Evolutionary conservation across 2,329 filamentous ascomycete species (phyloP), one percentile per base, ranked within the genome.

Genomic region (Fusarium transvaalense): DNA sequence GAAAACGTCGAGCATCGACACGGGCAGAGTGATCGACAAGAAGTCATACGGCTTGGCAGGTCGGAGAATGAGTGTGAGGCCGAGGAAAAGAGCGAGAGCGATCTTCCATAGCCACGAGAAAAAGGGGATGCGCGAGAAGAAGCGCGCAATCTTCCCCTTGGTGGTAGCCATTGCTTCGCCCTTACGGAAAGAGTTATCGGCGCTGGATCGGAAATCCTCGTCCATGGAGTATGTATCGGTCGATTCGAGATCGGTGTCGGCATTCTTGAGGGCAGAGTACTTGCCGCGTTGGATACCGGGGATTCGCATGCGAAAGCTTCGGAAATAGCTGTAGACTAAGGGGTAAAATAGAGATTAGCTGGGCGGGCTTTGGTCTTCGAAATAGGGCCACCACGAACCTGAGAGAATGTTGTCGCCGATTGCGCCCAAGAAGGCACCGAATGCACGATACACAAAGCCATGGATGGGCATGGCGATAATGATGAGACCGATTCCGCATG

Each of bases 31-130:
- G 17, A 72, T 69, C 6, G 77, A 75, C 64, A 79, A 71, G 38
- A 76, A 72, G 48, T 71, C 62, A 64, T 77, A 79, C 3, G 77
- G 77, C 38, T 74, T 70, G 14, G 72, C 58, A n/a, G 77, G 75
- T 29, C 77, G 71, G 17, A 76, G 32, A 15, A 75, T 37, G n/a
- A 71, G 47, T 1, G 66, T 63, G n/a, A 72, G 48, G 13, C 48
- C 41, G 10, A 78, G 48, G 21, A 77, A 72, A 19, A 66, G 53
- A 8, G 71, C 41, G 3, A 74, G 5, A 14, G 58, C 59, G 4
- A 66, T 38, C 52, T 71, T 71, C 39, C 59, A 45, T 8, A 74
- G 38, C 66, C 63, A 67, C 5, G 58, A 62, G 31, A 68, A 61
- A 23, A 58, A 60, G 4, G 67, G 63, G 12, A 66, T 47, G 8